Percentiles rank a stretch among this genome's conserved stretches.
phyloP scores from a whole-genome alignment of 1,139 yeast species.

The Hemisphaericaspora lyxosophila region DNA sequence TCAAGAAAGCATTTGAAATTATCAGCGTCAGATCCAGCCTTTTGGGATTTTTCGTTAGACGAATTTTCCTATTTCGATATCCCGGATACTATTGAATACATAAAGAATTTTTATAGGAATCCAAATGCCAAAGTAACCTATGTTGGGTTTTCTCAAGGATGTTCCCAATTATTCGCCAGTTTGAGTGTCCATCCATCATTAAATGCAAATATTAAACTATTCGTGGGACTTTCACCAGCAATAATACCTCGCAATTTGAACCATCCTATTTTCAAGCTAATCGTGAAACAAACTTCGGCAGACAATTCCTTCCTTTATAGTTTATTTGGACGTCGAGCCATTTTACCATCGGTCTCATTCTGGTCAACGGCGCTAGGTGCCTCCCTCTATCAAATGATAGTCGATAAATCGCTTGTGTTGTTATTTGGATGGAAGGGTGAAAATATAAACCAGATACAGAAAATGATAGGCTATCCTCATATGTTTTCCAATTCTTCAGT shows the following conservation, averaged over 20 bases:
- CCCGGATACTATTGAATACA: conserved; percentile 70
- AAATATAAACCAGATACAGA: conserved; percentile 35
- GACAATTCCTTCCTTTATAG: conserved; percentile 34
- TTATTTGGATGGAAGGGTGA: conserved; percentile 44
- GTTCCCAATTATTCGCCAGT: conserved; percentile 46
- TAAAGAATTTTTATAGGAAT: conserved; percentile 23
- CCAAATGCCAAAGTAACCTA: conserved; percentile 25
- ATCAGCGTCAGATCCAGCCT: conserved; percentile 46
- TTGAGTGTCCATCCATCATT: conserved; percentile 38
- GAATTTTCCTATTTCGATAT: conserved; percentile 84
- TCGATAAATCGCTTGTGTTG: conserved; percentile 35
- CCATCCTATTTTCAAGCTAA: conserved; percentile 36
- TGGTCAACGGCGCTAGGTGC: conserved; percentile 45
- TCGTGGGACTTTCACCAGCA: conserved; percentile 49
- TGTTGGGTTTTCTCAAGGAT: conserved; percentile 49
- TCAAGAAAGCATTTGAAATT: conserved; percentile 38
- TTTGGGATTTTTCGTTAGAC: conserved; percentile 86
- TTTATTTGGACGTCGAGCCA: conserved; percentile 43
- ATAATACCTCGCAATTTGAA: conserved; percentile 42
- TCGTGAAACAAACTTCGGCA: conserved; percentile 37
- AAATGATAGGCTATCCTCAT: conserved; percentile 44
- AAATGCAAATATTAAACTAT: conserved; percentile 31
- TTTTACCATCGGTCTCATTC: conserved; percentile 45
- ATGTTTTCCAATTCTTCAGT: conserved; percentile 50
- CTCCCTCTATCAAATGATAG: conserved; percentile 32